Evolutionary conservation across 805 yeast genomes (phyloP), one percentile per base, ranked within the genome.

Genomic region (Barnettozyma sucrosica): DNA sequence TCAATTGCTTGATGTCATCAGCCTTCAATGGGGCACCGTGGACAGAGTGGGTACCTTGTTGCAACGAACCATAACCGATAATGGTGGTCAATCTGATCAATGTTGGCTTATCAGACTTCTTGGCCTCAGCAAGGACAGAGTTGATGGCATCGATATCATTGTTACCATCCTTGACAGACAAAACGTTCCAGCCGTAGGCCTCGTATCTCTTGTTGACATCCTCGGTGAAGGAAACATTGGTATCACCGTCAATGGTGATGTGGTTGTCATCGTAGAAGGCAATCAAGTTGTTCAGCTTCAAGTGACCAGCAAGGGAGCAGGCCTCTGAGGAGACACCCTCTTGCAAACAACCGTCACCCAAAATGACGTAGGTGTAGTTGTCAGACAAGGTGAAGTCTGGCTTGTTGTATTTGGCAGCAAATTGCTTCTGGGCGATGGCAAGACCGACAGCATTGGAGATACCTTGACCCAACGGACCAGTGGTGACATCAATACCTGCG

Each of bases 391-490:
- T 71, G 70, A 69, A 79, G 63, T 76, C 85, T 60, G 96, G 95
- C 76, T 86, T 88, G 84, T 90, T 89, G 80, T 83, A 92, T 57
- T 84, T 83, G 56, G 97, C 96, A 59, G 95, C 96, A 52, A 87
- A 72, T 71, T 89, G 90, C 57, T 83, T 81, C 74, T 89, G 95
- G 52, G 97, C 99, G 63, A 92, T 79, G 49, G 99, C 98, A 57
- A 92, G 67, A 75, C 99, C 99, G 61, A 92, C 95, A 47, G 97
- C 97, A 68, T 89, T 90, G 61, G 85, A 77, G 61, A 92, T 79
- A 83, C 99, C 99, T 75, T 92, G 99, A 68, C 99, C 99, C 63
- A 92, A 80, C 49, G 99, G 98, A 69, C 99, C 99, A 53, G 98
- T 92, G 68, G 98, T 89, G 63, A 90, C 96, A 69, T 92, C 99